A percentile compares a stretch with the other conserved stretches of the same genome.
These are phyloP conservation scores for Colletotrichum aenigma DNA, from an alignment of 2,329 filamentous ascomycete species.

Conservation along the genomic window DNA sequence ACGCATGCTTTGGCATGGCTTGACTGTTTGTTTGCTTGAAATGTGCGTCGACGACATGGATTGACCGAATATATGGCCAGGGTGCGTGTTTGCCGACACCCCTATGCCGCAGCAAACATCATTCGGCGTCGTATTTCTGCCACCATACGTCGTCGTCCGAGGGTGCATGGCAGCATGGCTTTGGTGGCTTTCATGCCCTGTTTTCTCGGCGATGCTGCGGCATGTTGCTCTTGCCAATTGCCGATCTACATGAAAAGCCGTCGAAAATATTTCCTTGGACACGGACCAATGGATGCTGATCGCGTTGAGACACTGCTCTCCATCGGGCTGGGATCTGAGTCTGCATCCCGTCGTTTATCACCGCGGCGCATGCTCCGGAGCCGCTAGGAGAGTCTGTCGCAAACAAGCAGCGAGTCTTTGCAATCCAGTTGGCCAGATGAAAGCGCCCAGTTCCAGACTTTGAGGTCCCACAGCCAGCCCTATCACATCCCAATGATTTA, in stretches of 20 bases:
- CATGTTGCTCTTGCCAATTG: neutral
- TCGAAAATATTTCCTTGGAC: neutral
- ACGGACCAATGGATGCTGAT: neutral
- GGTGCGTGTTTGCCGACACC: neutral
- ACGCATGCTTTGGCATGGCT: neutral
- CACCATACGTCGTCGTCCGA: neutral
- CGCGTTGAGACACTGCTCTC: neutral
- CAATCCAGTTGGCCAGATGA: neutral
- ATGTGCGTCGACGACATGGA: neutral
- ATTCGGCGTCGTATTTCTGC: neutral
- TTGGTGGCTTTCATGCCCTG: neutral
- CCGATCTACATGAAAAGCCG: neutral
- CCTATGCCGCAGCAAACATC: neutral
- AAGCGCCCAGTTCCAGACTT: neutral
- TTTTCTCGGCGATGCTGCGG: neutral
- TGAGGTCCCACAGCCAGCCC: neutral
- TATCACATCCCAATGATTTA: neutral
- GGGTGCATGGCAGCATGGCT: neutral
- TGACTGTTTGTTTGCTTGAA: neutral
- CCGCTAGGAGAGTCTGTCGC: neutral
- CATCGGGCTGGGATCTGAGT: neutral
- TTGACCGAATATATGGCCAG: neutral
- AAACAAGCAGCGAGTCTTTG: neutral
- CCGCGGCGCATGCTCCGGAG: neutral
- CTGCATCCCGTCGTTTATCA: neutral